Percentiles rank a stretch among this genome's conserved stretches.
Evolutionary conservation across 345 rosid genomes (phyloP).

Genomic region (Euclidium syriacum): DNA sequence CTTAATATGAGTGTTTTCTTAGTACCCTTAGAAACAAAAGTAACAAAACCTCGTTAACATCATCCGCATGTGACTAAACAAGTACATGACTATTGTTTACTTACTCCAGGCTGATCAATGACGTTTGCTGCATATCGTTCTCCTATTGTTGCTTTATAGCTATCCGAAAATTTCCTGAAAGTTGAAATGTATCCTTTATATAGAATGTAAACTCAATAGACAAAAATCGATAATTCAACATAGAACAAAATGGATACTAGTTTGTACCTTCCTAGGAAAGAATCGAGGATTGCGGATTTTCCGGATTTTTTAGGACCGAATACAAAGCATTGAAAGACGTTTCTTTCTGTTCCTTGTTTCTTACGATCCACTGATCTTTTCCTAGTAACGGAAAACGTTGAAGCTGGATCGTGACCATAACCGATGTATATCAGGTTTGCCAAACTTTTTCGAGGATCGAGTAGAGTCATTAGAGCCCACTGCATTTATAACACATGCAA

Average conservation of each 20-base stretch:
- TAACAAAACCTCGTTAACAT: not conserved
- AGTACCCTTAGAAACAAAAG: conserved; percentile 37
- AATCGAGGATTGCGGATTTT: conserved; percentile 60
- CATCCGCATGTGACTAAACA: not conserved
- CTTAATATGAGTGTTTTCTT: conserved; percentile 64
- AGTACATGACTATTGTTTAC: conserved; percentile 22
- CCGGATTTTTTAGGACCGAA: conserved; percentile 77
- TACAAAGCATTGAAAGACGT: conserved; percentile 63
- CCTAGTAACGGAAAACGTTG: conserved; percentile 52
- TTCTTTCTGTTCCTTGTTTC: conserved; percentile 68
- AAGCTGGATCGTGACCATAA: conserved; percentile 60
- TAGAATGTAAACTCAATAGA: conserved; percentile 1
- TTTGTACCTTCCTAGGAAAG: conserved; percentile 68
- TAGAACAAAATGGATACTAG: not conserved
- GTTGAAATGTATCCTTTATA: conserved; percentile 18
- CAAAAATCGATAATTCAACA: not conserved
- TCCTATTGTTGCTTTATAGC: conserved; percentile 38
- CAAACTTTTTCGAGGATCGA: conserved; percentile 57
- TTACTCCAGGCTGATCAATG: conserved; percentile 65
- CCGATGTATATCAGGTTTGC: conserved; percentile 70
- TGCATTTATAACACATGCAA: conserved; percentile 34
- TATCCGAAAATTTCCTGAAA: conserved; percentile 59
- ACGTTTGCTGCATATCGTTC: conserved; percentile 56
- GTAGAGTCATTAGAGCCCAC: conserved; percentile 77
- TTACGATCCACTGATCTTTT: conserved; percentile 65